Evolutionary conservation across 176 grass and related monocot genomes (phyloP).

Genomic region (Bolboschoenus planiculmis): DNA sequence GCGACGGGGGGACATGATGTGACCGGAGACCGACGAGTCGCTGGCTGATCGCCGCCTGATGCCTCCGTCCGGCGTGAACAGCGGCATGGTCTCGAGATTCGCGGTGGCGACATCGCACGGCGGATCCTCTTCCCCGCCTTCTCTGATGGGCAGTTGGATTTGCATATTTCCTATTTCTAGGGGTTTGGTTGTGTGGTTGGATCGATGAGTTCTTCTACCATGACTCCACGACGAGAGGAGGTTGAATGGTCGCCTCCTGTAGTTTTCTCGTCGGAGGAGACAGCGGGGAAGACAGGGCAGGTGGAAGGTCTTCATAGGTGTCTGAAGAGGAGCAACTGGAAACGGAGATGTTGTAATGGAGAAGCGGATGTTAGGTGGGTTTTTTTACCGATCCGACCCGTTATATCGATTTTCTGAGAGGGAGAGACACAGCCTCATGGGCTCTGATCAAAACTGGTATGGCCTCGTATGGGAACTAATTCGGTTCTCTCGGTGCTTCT

Average conservation of each 20-base stretch:
- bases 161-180: neutral
- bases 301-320: neutral
- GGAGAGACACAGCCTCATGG: no score
- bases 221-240: neutral
- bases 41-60: conserved; percentile 16
- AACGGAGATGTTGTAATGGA: neutral
- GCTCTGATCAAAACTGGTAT: no score
- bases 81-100: neutral
- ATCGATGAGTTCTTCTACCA: neutral
- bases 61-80: neutral
- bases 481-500: no score
- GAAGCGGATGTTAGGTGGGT: neutral
- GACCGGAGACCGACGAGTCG: neutral
- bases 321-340: neutral
- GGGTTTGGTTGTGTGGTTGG: neutral
- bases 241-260: neutral
- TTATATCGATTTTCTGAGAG: no score
- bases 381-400: no score
- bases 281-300: neutral
- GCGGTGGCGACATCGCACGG: neutral
- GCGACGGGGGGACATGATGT: neutral
- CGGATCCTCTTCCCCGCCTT: neutral
- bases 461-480: no score
- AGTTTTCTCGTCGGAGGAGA: neutral
- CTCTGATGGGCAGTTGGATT: neutral